These are phyloP conservation scores for Euphorbia pulcherrima DNA, from an alignment of 345 rosid genomes.

Conservation along the genomic window DNA sequence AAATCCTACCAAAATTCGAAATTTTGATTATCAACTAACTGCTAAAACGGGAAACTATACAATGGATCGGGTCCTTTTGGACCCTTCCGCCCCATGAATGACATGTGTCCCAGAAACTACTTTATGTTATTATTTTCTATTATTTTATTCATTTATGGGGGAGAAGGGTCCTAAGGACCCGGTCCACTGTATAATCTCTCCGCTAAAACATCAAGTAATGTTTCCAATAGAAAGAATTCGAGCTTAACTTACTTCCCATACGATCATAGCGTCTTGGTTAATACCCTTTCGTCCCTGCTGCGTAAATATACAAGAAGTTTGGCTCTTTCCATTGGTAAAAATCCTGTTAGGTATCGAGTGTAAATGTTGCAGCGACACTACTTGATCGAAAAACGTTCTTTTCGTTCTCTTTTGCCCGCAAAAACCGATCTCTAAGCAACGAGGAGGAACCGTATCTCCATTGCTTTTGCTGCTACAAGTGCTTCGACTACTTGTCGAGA, in stretches of 20 bases:
- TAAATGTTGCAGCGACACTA: constrained; percentile 54
- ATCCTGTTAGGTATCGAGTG: constrained; percentile 71
- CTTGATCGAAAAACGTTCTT: constrained; percentile 66
- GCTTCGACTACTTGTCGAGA: constrained; percentile 79
- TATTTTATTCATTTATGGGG: too few relatives aligned
- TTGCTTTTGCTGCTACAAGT: constrained; percentile 73
- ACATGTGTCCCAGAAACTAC: too few relatives aligned
- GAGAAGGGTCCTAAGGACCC: too few relatives aligned
- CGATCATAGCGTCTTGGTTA: constrained; percentile 96
- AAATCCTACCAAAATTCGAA: constrained; percentile 61
- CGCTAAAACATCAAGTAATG: constrained; percentile 1
- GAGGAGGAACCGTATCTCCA: constrained; percentile 53
- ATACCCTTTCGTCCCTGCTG: constrained; percentile 98
- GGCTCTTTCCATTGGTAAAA: constrained; percentile 75
- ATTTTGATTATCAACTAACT: constrained; percentile 11
- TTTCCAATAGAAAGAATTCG: constrained; percentile 14
- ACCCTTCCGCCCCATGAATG: too few relatives aligned
- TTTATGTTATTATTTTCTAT: too few relatives aligned
- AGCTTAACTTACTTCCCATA: constrained; percentile 83
- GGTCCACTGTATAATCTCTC: too few relatives aligned
- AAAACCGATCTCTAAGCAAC: constrained; percentile 55
- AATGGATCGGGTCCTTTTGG: too few relatives aligned
- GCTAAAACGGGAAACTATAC: too few relatives aligned
- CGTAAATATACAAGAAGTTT: constrained; percentile 80
- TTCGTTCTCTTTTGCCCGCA: constrained; percentile 68